Conservation (phyloP, 2,329 filamentous ascomycete genomes). For the Scortechinia acanthostroma region DNA sequence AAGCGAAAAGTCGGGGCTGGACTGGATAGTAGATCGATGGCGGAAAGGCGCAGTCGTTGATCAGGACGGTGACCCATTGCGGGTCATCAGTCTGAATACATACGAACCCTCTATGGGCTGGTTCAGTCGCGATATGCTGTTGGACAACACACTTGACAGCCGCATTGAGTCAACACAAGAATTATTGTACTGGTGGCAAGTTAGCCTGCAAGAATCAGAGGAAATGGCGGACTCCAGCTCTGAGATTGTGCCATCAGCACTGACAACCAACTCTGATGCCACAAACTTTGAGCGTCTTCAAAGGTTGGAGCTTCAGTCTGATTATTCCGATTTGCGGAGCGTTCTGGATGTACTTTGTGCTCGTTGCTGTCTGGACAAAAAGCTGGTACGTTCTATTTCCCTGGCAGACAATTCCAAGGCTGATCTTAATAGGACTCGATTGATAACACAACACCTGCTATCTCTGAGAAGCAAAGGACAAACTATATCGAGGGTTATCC, state of each 20-base stretch:
- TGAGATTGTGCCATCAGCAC: neutral
- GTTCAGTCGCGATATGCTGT: constrained; percentile 53
- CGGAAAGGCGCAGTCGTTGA: constrained; percentile 67
- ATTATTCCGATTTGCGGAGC: neutral
- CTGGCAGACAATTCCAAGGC: neutral
- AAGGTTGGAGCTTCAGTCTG: neutral
- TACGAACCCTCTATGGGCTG: constrained; percentile 75
- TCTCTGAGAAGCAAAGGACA: constrained; percentile 35
- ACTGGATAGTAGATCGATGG: constrained; percentile 81
- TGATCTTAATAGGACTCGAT: constrained; percentile 33
- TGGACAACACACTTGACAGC: constrained; percentile 16
- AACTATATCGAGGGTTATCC: constrained; percentile 40
- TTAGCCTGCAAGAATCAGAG: constrained; percentile 29
- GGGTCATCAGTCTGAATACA: constrained; percentile 75
- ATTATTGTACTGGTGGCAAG: constrained; percentile 63
- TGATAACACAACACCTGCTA: constrained; percentile 56
- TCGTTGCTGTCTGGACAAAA: neutral
- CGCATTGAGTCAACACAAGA: constrained; percentile 45
- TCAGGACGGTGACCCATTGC: constrained; percentile 56
- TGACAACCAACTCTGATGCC: too few species aligned
- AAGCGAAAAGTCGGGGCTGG: constrained; percentile 77
- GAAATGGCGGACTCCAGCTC: neutral
- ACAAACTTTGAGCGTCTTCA: neutral
- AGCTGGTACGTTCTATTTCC: neutral
- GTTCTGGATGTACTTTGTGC: neutral